phyloP scores from a whole-genome alignment of 352 stramenopile species.

The Phytophthora hybrid region DNA sequence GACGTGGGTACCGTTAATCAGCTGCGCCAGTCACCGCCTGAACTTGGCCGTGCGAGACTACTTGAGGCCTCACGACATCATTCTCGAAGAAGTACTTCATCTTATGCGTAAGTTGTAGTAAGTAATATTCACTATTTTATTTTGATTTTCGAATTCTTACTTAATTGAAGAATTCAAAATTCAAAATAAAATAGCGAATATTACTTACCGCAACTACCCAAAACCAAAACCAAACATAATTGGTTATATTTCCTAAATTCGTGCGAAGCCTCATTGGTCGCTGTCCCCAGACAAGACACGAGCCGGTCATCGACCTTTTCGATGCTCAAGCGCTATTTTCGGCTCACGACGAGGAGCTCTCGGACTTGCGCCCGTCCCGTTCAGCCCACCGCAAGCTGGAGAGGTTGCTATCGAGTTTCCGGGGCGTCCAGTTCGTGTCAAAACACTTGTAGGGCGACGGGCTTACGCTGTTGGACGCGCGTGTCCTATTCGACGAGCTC shows the following conservation, averaged over 20 bases:
- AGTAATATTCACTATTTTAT: not conserved
- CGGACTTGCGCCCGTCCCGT: not conserved
- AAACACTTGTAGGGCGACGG: not conserved
- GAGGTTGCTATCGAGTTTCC: not conserved
- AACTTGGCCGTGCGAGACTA: not conserved
- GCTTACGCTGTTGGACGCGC: not conserved
- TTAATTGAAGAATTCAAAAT: no score
- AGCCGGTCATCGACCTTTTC: not conserved
- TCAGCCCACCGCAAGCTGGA: not conserved
- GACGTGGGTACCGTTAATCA: not conserved
- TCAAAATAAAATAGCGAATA: no score
- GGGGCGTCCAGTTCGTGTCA: not conserved
- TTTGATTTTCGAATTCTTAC: not conserved
- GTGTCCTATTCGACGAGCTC: conserved; percentile 4
- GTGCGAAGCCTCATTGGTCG: not conserved
- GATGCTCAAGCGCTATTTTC: not conserved
- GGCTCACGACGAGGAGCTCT: not conserved
- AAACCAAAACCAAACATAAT: no score
- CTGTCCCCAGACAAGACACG: not conserved
- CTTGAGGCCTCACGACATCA: not conserved
- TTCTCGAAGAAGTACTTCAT: not conserved
- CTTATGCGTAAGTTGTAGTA: not conserved
- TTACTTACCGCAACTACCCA: no score
- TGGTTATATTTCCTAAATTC: not conserved
- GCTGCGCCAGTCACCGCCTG: not conserved